phyloP scores from a whole-genome alignment of 257 asterid species.

The Fraxinus americana region DNA sequence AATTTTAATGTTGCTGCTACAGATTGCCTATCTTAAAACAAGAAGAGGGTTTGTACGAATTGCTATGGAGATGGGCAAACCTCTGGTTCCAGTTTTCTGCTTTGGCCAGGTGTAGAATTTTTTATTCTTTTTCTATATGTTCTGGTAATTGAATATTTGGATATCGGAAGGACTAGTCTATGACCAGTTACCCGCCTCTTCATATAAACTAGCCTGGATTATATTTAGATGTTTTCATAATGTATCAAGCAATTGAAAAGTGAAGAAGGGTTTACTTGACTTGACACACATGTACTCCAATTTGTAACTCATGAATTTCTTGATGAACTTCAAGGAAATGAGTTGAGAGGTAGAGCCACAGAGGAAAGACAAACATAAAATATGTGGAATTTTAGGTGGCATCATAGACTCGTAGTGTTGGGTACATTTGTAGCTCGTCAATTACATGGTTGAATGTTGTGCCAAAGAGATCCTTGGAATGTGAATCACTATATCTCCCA shows the following conservation, averaged over 20 bases:
- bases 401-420: not conserved
- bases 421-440: not conserved
- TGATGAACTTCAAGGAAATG: not conserved
- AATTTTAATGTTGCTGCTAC: constrained; percentile 22
- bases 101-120: constrained; percentile 76
- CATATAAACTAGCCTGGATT: not conserved
- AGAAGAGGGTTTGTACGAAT: constrained; percentile 90
- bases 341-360: not conserved
- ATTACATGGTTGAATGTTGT: not conserved
- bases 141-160: constrained; percentile 12
- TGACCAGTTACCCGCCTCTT: constrained; percentile 9
- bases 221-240: not conserved
- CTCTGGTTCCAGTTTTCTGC: constrained; percentile 97
- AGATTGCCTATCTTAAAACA: constrained; percentile 66
- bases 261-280: not conserved
- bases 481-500: not conserved
- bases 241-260: not conserved
- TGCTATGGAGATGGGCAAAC: constrained; percentile 87
- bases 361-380: not conserved
- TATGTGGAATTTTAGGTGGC: not conserved
- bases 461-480: not conserved
- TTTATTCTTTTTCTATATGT: constrained; percentile 11
- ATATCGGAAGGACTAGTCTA: not conserved
- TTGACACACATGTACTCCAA: not conserved
- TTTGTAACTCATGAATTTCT: not conserved